These are phyloP conservation scores for Ceratocystis cacaofunesta DNA, from an alignment of 2,329 filamentous ascomycete species.

Conservation along the genomic window DNA sequence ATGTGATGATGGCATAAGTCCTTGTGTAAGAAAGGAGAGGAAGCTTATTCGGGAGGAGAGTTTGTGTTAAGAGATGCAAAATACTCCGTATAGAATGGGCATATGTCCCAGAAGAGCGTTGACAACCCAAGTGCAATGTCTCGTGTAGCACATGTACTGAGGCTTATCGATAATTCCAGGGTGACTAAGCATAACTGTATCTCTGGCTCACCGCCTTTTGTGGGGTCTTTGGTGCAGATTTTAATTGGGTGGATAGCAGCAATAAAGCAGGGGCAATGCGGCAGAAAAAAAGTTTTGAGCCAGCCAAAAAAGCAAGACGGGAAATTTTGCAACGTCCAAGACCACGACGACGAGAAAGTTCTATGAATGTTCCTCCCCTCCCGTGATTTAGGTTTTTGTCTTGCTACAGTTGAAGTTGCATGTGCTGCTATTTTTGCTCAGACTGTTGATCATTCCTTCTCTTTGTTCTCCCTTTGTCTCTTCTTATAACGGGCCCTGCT, in stretches of 20 bases:
- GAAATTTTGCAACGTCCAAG: constrained; percentile 14
- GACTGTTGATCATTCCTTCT: background rate
- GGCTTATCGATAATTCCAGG: background rate
- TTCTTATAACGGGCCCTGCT: background rate
- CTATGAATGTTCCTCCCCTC: background rate
- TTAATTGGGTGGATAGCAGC: constrained; percentile 9
- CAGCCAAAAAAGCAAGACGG: constrained; percentile 5
- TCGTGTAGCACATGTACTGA: too few species aligned
- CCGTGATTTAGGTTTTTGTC: background rate
- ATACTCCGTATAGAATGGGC: background rate
- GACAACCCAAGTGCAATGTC: background rate
- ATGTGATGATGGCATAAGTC: background rate
- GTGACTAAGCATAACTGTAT: background rate
- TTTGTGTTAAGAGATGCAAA: too few species aligned
- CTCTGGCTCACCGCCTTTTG: constrained; percentile 7
- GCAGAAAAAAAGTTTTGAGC: constrained; percentile 19
- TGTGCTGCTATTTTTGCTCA: background rate
- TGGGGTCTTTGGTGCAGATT: background rate
- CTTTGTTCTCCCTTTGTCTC: background rate
- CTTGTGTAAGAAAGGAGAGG: background rate
- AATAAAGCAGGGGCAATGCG: constrained; percentile 12
- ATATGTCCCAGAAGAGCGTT: background rate
- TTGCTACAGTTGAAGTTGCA: background rate
- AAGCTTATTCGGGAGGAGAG: too few species aligned
- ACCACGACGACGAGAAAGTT: constrained; percentile 1